phyloP scores from a whole-genome alignment of 2,329 filamentous ascomycete species.

The Fusarium euwallaceae region DNA sequence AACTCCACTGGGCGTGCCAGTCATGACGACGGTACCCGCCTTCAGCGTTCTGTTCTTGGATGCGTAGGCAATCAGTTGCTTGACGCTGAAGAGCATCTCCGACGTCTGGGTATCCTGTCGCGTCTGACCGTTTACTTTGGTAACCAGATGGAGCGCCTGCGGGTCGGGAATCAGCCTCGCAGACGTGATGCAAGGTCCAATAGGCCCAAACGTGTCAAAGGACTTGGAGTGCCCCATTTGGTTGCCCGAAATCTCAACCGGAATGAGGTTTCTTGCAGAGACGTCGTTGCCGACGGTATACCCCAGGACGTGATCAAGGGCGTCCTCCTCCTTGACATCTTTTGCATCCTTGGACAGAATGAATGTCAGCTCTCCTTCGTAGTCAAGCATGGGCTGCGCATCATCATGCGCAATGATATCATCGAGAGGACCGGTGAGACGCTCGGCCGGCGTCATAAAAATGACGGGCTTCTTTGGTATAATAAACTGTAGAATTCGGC shows the following conservation, averaged over 20 bases:
- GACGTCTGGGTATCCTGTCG: neutral
- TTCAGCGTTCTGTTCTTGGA: neutral
- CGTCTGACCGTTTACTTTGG: neutral
- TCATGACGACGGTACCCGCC: neutral
- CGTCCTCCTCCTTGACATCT: slow-evolving; percentile 9
- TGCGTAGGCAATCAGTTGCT: neutral
- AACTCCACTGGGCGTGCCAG: neutral
- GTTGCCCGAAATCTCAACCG: neutral
- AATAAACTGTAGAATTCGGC: too few species aligned
- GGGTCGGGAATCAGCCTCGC: neutral
- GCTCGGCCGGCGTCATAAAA: neutral
- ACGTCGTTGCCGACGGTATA: slow-evolving; percentile 13
- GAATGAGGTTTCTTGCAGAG: slow-evolving; percentile 3
- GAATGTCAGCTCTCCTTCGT: slow-evolving; percentile 4
- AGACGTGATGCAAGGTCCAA: neutral
- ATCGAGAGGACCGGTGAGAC: neutral
- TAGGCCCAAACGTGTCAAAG: neutral
- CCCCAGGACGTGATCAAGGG: slow-evolving; percentile 6
- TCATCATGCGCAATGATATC: neutral
- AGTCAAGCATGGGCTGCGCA: slow-evolving; percentile 2
- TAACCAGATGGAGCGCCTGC: neutral
- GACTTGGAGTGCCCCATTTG: slow-evolving; percentile 8
- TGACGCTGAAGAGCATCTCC: neutral
- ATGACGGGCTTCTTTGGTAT: neutral
- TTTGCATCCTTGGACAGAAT: slow-evolving; percentile 4